Evolutionary conservation across 2,329 filamentous ascomycete genomes (phyloP).

Genomic region (Boeremia exigua): DNA sequence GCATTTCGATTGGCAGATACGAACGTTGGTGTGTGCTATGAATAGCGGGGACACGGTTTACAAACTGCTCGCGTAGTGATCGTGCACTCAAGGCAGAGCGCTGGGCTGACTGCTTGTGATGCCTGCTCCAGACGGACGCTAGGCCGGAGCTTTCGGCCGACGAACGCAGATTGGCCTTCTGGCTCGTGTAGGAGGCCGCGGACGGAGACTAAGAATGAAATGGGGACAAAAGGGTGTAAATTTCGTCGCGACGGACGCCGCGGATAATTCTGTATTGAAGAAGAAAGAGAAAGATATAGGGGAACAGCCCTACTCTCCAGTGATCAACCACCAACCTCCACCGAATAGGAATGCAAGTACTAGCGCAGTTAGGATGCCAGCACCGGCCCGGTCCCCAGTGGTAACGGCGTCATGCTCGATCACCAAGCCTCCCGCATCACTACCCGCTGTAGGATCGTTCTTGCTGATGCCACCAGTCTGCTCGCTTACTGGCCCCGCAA

Average conservation of each 20-base stretch:
- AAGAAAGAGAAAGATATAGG: not conserved
- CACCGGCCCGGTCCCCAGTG: conserved; percentile 69
- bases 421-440: conserved; percentile 32
- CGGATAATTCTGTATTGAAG: not conserved
- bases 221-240: not conserved
- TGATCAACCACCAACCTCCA: conserved; percentile 60
- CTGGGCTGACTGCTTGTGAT: not conserved
- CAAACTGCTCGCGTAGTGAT: not conserved
- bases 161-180: not conserved
- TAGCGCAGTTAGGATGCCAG: conserved; percentile 67
- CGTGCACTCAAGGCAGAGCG: not conserved
- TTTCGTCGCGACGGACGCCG: not conserved
- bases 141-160: too few species aligned
- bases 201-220: not conserved
- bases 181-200: not conserved
- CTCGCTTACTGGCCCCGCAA: conserved; percentile 52
- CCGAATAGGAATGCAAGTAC: conserved; percentile 61
- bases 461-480: conserved; percentile 58
- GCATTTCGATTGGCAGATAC: too few species aligned
- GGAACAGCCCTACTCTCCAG: conserved; percentile 15
- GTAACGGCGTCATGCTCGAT: conserved; percentile 51
- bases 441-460: conserved; percentile 53
- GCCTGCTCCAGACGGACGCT: too few species aligned
- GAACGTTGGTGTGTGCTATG: too few species aligned
- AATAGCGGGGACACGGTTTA: too few species aligned